Evolutionary conservation across 2,329 filamentous ascomycete species (phyloP).

Genomic region (Microsporum audouinii): DNA sequence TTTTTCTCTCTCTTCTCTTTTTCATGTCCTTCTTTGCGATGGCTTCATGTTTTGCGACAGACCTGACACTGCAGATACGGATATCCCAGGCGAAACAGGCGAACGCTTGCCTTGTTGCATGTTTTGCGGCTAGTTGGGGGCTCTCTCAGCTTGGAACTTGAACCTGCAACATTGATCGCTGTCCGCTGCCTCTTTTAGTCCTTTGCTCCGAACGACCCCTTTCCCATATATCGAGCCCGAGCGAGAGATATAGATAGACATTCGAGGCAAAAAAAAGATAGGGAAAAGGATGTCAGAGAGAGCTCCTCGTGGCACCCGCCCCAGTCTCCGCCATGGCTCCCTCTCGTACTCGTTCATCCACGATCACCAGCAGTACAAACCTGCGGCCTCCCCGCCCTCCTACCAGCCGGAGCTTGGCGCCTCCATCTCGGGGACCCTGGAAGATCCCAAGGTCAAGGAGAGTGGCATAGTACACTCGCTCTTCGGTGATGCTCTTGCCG

Average conservation of each 20-base stretch:
- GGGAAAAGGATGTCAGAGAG: not conserved
- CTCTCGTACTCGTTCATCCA: conserved; percentile 36
- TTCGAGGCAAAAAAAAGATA: not conserved
- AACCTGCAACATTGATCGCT: not conserved
- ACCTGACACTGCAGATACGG: not conserved
- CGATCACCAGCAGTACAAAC: conserved; percentile 40
- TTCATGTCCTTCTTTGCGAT: not conserved
- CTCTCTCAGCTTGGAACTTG: not conserved
- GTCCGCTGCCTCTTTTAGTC: not conserved
- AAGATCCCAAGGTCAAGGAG: conserved; percentile 26
- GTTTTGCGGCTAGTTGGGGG: not conserved
- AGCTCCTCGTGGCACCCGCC: conserved; percentile 26
- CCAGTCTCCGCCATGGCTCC: conserved; percentile 33
- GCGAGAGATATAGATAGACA: not conserved
- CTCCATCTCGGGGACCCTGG: conserved; percentile 28
- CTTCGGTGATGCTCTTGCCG: conserved; percentile 32
- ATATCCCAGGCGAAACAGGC: not conserved
- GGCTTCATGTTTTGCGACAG: not conserved
- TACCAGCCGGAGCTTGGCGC: conserved; percentile 15
- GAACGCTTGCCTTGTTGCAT: not conserved
- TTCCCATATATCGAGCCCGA: not conserved
- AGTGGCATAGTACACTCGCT: conserved; percentile 38
- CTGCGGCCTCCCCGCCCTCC: conserved; percentile 21
- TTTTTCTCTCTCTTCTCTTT: not conserved
- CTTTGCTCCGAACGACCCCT: not conserved